Conservation (phyloP, 768 basidiomycete genomes). For the Russula dissimulans region DNA sequence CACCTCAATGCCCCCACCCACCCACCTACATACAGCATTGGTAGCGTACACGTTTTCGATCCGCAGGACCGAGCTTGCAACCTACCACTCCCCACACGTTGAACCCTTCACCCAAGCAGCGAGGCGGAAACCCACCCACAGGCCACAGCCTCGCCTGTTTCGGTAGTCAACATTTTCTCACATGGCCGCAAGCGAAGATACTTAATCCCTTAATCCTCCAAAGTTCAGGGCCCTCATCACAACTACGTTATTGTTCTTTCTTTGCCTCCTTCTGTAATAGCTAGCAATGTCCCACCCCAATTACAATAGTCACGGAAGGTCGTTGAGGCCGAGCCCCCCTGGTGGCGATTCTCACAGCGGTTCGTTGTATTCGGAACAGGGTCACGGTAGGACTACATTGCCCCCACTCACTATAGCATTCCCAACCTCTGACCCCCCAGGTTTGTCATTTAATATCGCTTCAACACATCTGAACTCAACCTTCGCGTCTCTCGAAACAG, state of each 20-base stretch:
- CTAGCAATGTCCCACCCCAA: conserved; percentile 19
- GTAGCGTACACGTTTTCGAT: conserved; percentile 14
- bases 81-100: conserved; percentile 9
- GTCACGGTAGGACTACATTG: conserved; percentile 20
- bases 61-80: neutral
- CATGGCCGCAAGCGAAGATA: neutral
- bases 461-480: conserved; percentile 15
- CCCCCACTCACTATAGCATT: conserved; percentile 19
- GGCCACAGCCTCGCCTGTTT: neutral
- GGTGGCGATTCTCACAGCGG: conserved; percentile 16
- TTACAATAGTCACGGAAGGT: conserved; percentile 15
- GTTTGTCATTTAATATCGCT: conserved; percentile 16
- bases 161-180: neutral
- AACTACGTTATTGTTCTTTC: conserved; percentile 15
- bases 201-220: conserved; percentile 4
- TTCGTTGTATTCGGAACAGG: conserved; percentile 17
- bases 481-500: conserved; percentile 5
- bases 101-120: conserved; percentile 10
- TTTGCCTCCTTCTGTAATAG: conserved; percentile 19
- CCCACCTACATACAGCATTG: conserved; percentile 2
- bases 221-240: conserved; percentile 4
- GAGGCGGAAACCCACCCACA: conserved; percentile 5
- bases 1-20: neutral
- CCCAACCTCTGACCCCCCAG: conserved; percentile 17
- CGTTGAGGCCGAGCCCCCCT: conserved; percentile 7